Base-by-base conservation (phyloP, 805 yeast species). In the Metschnikowia reukaufii region DNA sequence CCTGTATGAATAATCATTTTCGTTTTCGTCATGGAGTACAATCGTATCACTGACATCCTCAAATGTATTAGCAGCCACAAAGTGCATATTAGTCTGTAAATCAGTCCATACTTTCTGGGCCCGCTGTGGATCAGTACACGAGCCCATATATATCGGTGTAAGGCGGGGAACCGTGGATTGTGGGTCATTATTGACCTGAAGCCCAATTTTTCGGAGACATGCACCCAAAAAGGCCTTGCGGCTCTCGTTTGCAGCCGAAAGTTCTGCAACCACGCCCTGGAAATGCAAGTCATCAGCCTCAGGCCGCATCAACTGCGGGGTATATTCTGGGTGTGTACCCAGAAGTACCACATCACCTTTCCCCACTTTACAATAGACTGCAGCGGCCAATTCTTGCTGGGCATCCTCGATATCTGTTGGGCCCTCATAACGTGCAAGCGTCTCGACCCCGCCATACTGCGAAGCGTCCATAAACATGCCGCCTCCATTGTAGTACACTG, bases 261-360 rank as follows among this genome's bases (percentile, higher is more conserved):
- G 63, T 0, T 58, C 61, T 1, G 47, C 52, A 4, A 39, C 64
- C 2, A 82, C 67, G 0, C 56, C 45, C 6, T 57, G 52, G 40
- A 67, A 66, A 15, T 68, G 61, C 39, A 43, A 19, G 20, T 51
- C 65, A 47, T 47, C 61, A 20, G 68, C 68, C 17, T 65, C 42
- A 0, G 64, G 66, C 50, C 77, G 66, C 52, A 83, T 56, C 13
- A 77, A 68, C 13, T 65, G 62, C 0, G 89, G 84, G 2, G 81
- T 72, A 60, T 83, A 90, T 65, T 94, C 99, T 0, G 97, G 96
- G 65, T 94, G 99, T 0, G 88, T 78, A 0, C 98, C 98, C 12
- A 86, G 74, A 10, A 94, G 73, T 7, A 94, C 65, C 0, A 84
- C 96, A 31, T 68, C 69, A 3, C 99, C 99, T 31, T 77, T 69